Base-by-base conservation (phyloP, 2,329 filamentous ascomycete species). In the Fusarium acutatum region DNA sequence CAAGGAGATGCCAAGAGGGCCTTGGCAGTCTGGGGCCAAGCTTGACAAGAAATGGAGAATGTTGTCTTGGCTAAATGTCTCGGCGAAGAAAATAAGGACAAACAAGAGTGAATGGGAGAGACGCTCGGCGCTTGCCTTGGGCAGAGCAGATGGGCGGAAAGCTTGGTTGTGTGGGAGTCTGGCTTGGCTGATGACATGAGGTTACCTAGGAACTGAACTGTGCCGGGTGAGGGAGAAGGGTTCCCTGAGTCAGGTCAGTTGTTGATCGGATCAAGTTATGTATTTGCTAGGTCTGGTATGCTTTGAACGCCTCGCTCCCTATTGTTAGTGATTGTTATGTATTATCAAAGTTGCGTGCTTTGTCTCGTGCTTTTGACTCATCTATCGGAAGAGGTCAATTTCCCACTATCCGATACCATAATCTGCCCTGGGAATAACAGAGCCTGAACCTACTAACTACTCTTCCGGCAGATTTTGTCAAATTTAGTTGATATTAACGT, bases 151-250 rank as follows among this genome's bases (percentile, higher is more conserved):
- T 56, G 66, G 73, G 70, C 69, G 75, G 75, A 79, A 77, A 77
- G 76, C 77, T 79, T 71, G 75, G 69, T 76, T 62, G 73, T 69
- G 74, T 71, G 64, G 71, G 50, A 60, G 60, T 67, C 62, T 59
- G 69, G 60, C 75, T 77, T 77, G 75, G 75, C 75, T 59, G 50
- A 72, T 64, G 69, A 56, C 63, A 71, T 50, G 57, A 52, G 49
- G 49, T 35, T 52, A 52, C 32, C 32, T 49, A n/a, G 30, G 44
- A 53, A 32, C 38, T 30, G 37, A 17, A 40, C 38, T n/a, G 38
- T 43, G 24, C n/a, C 41, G n/a, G n/a, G 32, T 17, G 13, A 53
- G 32, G 47, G 37, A 6, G 17, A 28, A 40, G 13, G 22, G n/a
- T 24, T 28, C 20, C 35, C 40, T 17, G 49, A 56, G 49, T 52